Percentiles rank a stretch among this genome's conserved stretches.
These are phyloP conservation scores for Globisporangium solare DNA, from an alignment of 352 stramenopile species.

Conservation along the genomic window DNA sequence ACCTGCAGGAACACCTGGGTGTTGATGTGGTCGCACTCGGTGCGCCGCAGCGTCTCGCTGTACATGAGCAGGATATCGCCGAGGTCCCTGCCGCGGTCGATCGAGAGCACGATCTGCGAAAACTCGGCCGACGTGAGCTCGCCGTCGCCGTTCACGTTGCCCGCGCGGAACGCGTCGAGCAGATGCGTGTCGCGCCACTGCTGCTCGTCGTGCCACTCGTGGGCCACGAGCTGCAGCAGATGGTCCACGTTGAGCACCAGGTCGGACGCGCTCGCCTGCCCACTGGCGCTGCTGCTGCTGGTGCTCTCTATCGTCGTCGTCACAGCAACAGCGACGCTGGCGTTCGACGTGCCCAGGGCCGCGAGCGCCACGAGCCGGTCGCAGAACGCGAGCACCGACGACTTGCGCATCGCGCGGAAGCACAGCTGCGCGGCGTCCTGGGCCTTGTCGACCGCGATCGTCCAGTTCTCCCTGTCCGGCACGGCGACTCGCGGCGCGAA, in stretches of 20 bases:
- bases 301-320: neutral
- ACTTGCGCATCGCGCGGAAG: constrained; percentile 72
- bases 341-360: constrained; percentile 31
- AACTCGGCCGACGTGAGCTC: constrained; percentile 76
- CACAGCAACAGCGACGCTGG: neutral
- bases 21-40: constrained; percentile 46
- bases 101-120: constrained; percentile 71
- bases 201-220: constrained; percentile 71
- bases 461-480: constrained; percentile 68
- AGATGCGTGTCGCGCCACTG: constrained; percentile 58
- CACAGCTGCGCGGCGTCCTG: constrained; percentile 58
- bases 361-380: constrained; percentile 50
- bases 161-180: constrained; percentile 67
- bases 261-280: constrained; percentile 7
- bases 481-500: constrained; percentile 52
- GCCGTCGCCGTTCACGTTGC: constrained; percentile 77
- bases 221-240: constrained; percentile 55
- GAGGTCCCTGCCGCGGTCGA: constrained; percentile 58
- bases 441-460: constrained; percentile 58
- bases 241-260: constrained; percentile 65
- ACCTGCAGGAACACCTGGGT: constrained; percentile 67
- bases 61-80: constrained; percentile 79
- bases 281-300: neutral
- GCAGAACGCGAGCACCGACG: constrained; percentile 48
- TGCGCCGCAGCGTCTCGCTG: constrained; percentile 70